Evolutionary conservation across 2,329 filamentous ascomycete genomes (phyloP).

Genomic region (Aschersonia sp.): DNA sequence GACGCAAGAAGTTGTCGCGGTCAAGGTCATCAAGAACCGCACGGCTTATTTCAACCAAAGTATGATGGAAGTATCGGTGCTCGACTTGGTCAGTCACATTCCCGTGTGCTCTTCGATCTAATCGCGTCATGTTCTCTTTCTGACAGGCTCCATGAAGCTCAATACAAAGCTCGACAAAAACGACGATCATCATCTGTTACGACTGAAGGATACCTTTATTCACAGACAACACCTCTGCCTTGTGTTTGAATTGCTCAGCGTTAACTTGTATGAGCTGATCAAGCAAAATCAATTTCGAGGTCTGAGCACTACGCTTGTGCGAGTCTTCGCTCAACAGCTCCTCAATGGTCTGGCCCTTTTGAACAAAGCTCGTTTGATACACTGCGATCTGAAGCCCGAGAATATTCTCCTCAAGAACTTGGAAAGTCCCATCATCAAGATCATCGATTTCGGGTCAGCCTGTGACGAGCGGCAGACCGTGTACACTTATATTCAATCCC

Average conservation of each 20-base stretch:
- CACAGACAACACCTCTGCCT: conserved; percentile 93
- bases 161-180: conserved; percentile 99
- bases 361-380: conserved; percentile 92
- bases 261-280: conserved; percentile 96
- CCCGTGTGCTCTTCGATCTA: background rate
- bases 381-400: conserved; percentile 96
- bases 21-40: conserved; percentile 98
- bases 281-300: conserved; percentile 99
- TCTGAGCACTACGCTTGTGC: conserved; percentile 87
- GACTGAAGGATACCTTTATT: conserved; percentile 95
- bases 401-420: conserved; percentile 97
- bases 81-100: conserved; percentile 59
- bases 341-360: conserved; percentile 82
- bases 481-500: conserved; percentile 97
- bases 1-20: conserved; percentile 94
- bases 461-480: conserved; percentile 97
- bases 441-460: conserved; percentile 97
- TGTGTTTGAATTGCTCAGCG: conserved; percentile 89
- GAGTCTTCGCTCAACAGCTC: conserved; percentile 93
- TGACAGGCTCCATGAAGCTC: conserved; percentile 38
- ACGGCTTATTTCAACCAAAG: conserved; percentile 99
- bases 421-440: conserved; percentile 98
- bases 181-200: conserved; percentile 88
- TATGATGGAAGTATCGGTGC: conserved; percentile 99
- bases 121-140: conserved; percentile 1